phyloP scores from a whole-genome alignment of 23 red algal species.

The Porphyridium purpureum region DNA sequence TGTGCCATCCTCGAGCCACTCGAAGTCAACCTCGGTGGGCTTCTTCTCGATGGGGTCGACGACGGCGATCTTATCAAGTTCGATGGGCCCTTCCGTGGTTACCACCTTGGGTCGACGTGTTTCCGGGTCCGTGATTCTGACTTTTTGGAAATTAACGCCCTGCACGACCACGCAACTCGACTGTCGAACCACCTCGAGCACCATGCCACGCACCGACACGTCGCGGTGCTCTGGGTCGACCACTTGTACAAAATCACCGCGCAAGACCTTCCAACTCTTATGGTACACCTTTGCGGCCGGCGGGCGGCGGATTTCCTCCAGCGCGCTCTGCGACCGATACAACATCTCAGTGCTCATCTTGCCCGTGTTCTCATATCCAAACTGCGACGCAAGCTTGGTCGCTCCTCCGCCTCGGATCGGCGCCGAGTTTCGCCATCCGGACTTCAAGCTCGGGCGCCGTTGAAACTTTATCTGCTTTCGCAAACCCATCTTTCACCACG shows the following conservation, averaged over 20 bases:
- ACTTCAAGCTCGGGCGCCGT: too few relatives aligned
- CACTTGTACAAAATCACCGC: conserved; percentile 58
- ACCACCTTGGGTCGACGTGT: conserved; percentile 1
- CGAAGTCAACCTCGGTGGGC: conserved; percentile 42
- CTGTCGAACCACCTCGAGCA: conserved; percentile 47
- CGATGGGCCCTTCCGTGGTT: conserved; percentile 49
- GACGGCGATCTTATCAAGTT: conserved; percentile 50
- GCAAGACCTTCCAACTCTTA: conserved; percentile 58
- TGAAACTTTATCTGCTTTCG: too few relatives aligned
- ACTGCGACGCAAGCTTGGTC: too few relatives aligned
- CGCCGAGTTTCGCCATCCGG: too few relatives aligned
- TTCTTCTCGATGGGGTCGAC: conserved; percentile 54
- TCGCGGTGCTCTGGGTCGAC: too few relatives aligned
- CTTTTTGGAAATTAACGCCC: conserved; percentile 24
- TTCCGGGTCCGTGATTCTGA: conserved; percentile 10
- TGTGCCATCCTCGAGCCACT: conserved; percentile 80
- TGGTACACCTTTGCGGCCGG: conserved; percentile 31
- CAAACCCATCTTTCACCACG: too few relatives aligned
- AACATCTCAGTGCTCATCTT: conserved; percentile 42
- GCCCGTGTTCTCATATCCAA: too few relatives aligned
- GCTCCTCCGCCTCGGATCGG: too few relatives aligned
- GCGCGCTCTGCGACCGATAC: conserved; percentile 30
- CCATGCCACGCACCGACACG: conserved; percentile 32
- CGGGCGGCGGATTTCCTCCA: conserved; percentile 56
- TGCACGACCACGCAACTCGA: conserved; percentile 54